Evolutionary conservation across 345 rosid genomes (phyloP), one percentile per base, ranked within the genome.

Genomic region (Schrenkiella parvula): DNA sequence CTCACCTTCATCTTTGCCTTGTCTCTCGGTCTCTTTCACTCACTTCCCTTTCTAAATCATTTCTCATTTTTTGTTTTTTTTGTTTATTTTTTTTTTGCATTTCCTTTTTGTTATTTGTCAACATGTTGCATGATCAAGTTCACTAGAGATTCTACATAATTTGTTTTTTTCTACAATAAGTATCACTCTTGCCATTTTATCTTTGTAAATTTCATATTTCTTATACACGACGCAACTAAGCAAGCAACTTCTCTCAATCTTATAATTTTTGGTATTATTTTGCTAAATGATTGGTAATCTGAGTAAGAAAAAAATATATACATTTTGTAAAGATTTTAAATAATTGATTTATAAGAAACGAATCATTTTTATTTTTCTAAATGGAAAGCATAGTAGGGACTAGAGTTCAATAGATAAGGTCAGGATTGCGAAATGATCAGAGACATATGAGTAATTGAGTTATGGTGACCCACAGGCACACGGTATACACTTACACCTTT

Each of bases 1-100:
- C 78, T 58, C 78, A 67, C 67, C 67, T 4, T 74, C 72, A 51
- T 42, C 74, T 42, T 58, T 58, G 68, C 73, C 46, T 74, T 58
- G 73, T 58, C 73, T 68, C 64, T 51, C 57, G 57, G 67, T 74
- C 78, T 56, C 41, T 65, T 73, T 74, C 78, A 74, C 46, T 67
- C 68, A 53, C 41, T 51, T 66, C 48, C 60, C 26, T 66, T 37
- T 57, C 72, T 74, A 38, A 48, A 48, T 66, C 44, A 74, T 58
- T 57, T 58, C 46, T 67, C 46, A 59, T 29, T 48, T 48, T 66
- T 66, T 58, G 34, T 66, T 66, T 31, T 66, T 31, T 54, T 29
- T 64, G 57, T 34, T 19, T 34, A 5, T 29, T 12, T 42, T 2
- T 17, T 31, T 22, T 38, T 58, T 41, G 26, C 71, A 55, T 73